phyloP scores from a whole-genome alignment of 2,329 filamentous ascomycete species.

The Dactylellina sp. region DNA sequence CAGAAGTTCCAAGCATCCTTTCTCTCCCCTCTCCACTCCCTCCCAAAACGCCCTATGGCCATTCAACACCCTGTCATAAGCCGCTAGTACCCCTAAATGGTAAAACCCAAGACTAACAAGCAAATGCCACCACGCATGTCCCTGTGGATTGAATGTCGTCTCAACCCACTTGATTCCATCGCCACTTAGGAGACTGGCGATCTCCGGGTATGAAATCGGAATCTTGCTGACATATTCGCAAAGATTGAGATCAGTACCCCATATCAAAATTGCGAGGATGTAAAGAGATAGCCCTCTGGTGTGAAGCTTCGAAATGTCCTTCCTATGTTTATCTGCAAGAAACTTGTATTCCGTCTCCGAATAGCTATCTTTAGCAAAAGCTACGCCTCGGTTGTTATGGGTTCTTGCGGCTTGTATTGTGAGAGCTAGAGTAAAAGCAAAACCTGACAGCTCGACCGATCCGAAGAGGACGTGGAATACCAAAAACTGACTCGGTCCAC shows the following conservation, averaged over 20 bases:
- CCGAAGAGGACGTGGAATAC: slow-evolving; percentile 49
- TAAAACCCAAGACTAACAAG: slow-evolving; percentile 51
- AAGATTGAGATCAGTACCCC: slow-evolving; percentile 44
- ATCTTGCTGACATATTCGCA: slow-evolving; percentile 40
- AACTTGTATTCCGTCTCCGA: slow-evolving; percentile 41
- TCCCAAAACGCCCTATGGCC: slow-evolving; percentile 39
- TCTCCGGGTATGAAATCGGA: slow-evolving; percentile 27
- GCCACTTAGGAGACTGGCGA: not conserved
- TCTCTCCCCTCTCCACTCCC: slow-evolving; percentile 34
- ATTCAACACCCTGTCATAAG: slow-evolving; percentile 36
- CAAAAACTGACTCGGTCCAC: slow-evolving; percentile 41
- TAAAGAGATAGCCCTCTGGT: slow-evolving; percentile 27
- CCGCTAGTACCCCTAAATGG: slow-evolving; percentile 24
- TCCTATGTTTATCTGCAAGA: slow-evolving; percentile 15
- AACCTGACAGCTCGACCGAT: slow-evolving; percentile 23
- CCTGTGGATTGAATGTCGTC: slow-evolving; percentile 48
- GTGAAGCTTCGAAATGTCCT: slow-evolving; percentile 25
- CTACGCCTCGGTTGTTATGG: not conserved
- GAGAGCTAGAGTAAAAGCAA: slow-evolving; percentile 10
- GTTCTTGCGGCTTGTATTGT: slow-evolving; percentile 1
- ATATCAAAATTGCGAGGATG: slow-evolving; percentile 26
- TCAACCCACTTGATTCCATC: slow-evolving; percentile 22
- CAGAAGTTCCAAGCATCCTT: slow-evolving; percentile 39
- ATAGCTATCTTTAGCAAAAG: slow-evolving; percentile 17
- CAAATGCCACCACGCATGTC: slow-evolving; percentile 53